Evolutionary conservation across 305 asterid genomes (phyloP), one percentile per base, ranked within the genome.

Genomic region (Fraxinus ornus): DNA sequence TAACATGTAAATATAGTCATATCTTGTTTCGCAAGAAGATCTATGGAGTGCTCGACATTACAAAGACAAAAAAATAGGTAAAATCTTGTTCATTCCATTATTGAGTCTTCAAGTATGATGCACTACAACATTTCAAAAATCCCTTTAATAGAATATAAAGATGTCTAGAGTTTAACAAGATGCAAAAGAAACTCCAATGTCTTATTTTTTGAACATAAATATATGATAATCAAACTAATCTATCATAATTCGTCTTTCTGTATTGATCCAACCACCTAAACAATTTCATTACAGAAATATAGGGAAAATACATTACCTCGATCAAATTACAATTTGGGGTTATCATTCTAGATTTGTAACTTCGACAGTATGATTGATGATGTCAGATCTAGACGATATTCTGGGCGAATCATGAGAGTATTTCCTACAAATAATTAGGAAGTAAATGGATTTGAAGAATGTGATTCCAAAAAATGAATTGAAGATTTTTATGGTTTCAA

Each of bases 241-340:
- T 49, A 21, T 49, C 60, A 49, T 44, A 44, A 12, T 44, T 44
- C 9, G 4, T 12, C 73, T 5, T 28, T 13, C 9, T 33, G 12
- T 19, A 24, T 32, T 32, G 6, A 3, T 44, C 17, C n/a, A 66
- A 76, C 24, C 71, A 32, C 0, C 71, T 33, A 7, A 41, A 28
- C 24, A 70, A 44, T 8, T 2, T 36, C 49, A 41, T 41, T 10
- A 15, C 57, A 13, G 5, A 19, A 13, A 5, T 0, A 47, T 13
- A 1, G 2, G 12, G 47, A 9, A 36, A 9, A 39, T 47, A 3
- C 57, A 47, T 86, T 60, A 94, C 97, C 97, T 86, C 1, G 97
- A 93, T 6, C 1, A 1, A 36, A 36, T 36, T 36, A 36, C 2
- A 1, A 36, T 36, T 36, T 36, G 39, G 2, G 8, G 39, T 36